phyloP scores from a whole-genome alignment of 129 eudicot species.

The sunflower (Helianthus annuus) region HanXRQr2.0-SUNRISE NC_035441.2:110750459-110750958 shows the following conservation, averaged over 20 bases:
- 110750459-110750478: conserved; percentile 28
- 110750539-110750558: conserved; percentile 25
- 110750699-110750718: conserved; percentile 20
- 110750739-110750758: conserved; percentile 41
- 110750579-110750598: conserved; percentile 46
- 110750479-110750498: conserved; percentile 34
- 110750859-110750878: no score
- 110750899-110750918: no score
- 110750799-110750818: background rate
- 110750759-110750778: conserved; percentile 34
- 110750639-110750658: no score
- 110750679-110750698: no score
- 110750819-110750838: background rate
- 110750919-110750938: no score
- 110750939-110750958: no score
- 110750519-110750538: conserved; percentile 36
- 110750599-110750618: conserved; percentile 47
- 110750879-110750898: no score
- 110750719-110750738: conserved; percentile 53
- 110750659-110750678: no score
- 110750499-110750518: conserved; percentile 37
- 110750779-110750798: conserved; percentile 5
- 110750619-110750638: background rate
- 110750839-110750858: no score
- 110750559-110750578: conserved; percentile 29